Conservation (phyloP, 2,329 filamentous ascomycete species). For the Arthroderma sp. region DNA sequence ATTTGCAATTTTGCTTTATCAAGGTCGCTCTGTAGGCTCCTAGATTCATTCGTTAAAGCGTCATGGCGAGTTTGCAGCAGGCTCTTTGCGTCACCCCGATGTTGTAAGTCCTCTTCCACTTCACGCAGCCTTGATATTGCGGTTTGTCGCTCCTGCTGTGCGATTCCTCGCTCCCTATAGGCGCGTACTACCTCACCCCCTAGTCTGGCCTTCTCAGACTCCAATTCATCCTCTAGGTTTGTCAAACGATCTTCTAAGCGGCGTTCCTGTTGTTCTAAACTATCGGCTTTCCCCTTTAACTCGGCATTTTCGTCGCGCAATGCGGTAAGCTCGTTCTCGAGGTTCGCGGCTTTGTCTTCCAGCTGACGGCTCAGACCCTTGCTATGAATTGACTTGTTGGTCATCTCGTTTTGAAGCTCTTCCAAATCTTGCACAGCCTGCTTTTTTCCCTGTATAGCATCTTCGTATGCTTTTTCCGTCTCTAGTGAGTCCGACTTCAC, state of each 20-base stretch:
- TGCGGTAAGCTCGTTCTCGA: constrained; percentile 53
- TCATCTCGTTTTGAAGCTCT: constrained; percentile 59
- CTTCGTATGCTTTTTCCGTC: constrained; percentile 32
- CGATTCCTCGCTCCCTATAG: constrained; percentile 31
- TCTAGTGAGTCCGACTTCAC: constrained; percentile 25
- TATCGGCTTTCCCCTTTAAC: constrained; percentile 30
- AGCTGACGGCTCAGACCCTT: constrained; percentile 63
- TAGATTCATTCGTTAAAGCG: constrained; percentile 51
- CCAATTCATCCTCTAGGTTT: constrained; percentile 26
- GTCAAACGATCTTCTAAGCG: constrained; percentile 40
- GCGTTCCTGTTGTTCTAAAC: constrained; percentile 26
- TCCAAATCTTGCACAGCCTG: constrained; percentile 43
- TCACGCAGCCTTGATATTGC: constrained; percentile 39
- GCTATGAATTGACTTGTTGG: constrained; percentile 63
- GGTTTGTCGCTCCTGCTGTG: constrained; percentile 32
- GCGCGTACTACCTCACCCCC: constrained; percentile 33
- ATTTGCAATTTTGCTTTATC: constrained; percentile 31
- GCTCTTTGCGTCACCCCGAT: constrained; percentile 50
- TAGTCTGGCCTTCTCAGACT: constrained; percentile 24
- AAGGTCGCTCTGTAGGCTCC: constrained; percentile 53
- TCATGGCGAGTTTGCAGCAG: constrained; percentile 57
- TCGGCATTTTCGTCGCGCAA: constrained; percentile 36
- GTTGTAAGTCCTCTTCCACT: constrained; percentile 46
- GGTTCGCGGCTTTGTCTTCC: constrained; percentile 53
- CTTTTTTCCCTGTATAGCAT: constrained; percentile 40